These are phyloP conservation scores for Meyerozyma athensensis DNA, from an alignment of 1,139 yeast genomes.

Conservation along the genomic window DNA sequence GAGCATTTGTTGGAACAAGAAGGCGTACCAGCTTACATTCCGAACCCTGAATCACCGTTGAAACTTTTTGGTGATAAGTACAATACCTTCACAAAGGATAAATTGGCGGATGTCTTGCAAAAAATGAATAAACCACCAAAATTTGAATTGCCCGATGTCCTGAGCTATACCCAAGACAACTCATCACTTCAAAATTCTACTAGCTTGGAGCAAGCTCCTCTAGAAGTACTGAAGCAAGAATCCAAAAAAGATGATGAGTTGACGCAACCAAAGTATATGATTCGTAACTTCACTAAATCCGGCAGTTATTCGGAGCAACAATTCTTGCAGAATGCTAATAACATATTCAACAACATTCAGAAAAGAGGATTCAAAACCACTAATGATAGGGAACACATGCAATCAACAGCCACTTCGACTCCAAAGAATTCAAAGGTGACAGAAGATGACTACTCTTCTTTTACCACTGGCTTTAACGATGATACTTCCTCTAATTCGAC, in stretches of 20 bases:
- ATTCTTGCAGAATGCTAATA: constrained; percentile 36
- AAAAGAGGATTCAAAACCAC: constrained; percentile 25
- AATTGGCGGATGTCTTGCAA: constrained; percentile 28
- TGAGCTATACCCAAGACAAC: not conserved
- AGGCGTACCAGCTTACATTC: constrained; percentile 7
- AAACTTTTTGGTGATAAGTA: constrained; percentile 36
- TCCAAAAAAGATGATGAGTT: not conserved
- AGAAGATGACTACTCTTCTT: constrained; percentile 31
- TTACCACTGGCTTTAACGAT: constrained; percentile 31
- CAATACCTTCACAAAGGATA: constrained; percentile 40
- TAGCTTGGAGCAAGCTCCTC: no score
- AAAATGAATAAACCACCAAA: constrained; percentile 21
- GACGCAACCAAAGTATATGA: constrained; percentile 12
- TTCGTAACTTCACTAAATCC: constrained; percentile 28
- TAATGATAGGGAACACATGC: constrained; percentile 6
- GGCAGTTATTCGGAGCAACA: constrained; percentile 33
- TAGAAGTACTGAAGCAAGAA: no score
- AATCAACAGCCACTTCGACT: constrained; percentile 36
- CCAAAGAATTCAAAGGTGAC: constrained; percentile 26
- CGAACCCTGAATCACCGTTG: constrained; percentile 30
- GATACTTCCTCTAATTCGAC: constrained; percentile 15
- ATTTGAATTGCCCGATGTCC: not conserved
- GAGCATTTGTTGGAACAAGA: constrained; percentile 20
- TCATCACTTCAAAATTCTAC: not conserved
- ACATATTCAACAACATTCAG: constrained; percentile 36